Base-by-base conservation (phyloP, 257 asterid genomes). In the Ajuga chamaepitys region DNA sequence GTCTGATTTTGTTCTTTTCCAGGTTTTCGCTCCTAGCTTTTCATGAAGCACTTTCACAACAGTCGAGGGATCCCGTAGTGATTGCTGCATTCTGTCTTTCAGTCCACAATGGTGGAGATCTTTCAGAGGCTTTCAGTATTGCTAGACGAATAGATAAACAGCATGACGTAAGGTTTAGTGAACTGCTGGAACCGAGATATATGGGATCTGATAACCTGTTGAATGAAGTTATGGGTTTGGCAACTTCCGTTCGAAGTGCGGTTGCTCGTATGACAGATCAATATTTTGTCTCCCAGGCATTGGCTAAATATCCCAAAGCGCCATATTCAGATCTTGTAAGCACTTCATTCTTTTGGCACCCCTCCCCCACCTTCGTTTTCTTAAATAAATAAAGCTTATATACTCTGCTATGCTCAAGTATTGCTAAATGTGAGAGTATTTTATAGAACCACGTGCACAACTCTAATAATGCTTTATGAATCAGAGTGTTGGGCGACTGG, bases 11-110 rank as follows among this genome's bases (percentile, higher is more conserved):
- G n/a, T 1, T 3, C 37, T 30, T 4, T 1, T 30, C n/a, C 85
- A 92, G 96, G 98, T 75, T 89, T 74, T 88, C 96, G 32, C 65
- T 93, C 63, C 76, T 93, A 62, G 97, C 88, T 74, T 85, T 93
- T 74, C 98, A 89, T 69, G 82, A 77, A 75, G 97, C 94, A 58
- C 86, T 89, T 13, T 77, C 82, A 32, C 88, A 81, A 66, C 79
- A 82, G 67, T 94, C 95, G 9, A 79, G 87, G 61, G 83, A 87
- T 74, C 95, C 96, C 37, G 35, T 77, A 37, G 98, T 84, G 67
- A 70, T 86, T 71, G 95, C 98, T 54, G 81, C 85, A 22, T 85
- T 89, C 72, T 45, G 88, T 80, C 94, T 89, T 66, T 85, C 94
- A 26, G 86, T 93, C 53, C 83, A 84, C 82, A 87, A 82, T 42